Evolutionary conservation across 176 grass and related monocot species (phyloP), one percentile per base, ranked within the genome.

Genomic region (Rhynchospora breviuscula): DNA sequence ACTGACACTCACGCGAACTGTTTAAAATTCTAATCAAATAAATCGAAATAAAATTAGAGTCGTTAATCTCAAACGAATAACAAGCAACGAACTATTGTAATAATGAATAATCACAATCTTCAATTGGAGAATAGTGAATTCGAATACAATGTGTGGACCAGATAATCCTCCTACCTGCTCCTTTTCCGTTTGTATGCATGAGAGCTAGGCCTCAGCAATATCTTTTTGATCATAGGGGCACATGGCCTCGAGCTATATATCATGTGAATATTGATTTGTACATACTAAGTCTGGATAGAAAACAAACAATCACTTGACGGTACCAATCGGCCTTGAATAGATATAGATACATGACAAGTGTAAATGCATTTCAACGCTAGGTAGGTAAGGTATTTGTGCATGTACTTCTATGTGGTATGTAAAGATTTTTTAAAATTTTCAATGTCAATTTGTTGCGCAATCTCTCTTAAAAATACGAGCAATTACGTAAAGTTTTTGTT

Each of bases 141-240:
- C 67, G 35, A 46, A n/a, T 44, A 70, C 40, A 70, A 19, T n/a
- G 40, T 76, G 67, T 76, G 72, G 72, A 5, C 72, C 71, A 53
- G 4, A 75, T 51, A 75, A 75, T 2, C 70, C 21, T 53, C 71
- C 45, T 13, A 25, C 4, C 5, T 75, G 35, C 35, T 40, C 35
- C 19, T 10, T 75, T 14, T 21, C 21, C 19, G 10, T 75, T 75
- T 29, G 4, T 52, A 53, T 25, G 71, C 71, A 53, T 13, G 70
- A 74, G 70, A 74, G 47, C 46, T 73, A 73, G 35, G 66, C 17
- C 68, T 53, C 22, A 76, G 72, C 72, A 76, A 76, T 54, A 76
- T 76, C 46, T 76, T 56, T 54, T 29, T 54, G 72, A 29, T 26
- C 10, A 15, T 76, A 76, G 72, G 72, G 21, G 48, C 72, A 76